phyloP scores from a whole-genome alignment of 2,329 filamentous ascomycete genomes.

The Ceratocystis lukuohia region DNA sequence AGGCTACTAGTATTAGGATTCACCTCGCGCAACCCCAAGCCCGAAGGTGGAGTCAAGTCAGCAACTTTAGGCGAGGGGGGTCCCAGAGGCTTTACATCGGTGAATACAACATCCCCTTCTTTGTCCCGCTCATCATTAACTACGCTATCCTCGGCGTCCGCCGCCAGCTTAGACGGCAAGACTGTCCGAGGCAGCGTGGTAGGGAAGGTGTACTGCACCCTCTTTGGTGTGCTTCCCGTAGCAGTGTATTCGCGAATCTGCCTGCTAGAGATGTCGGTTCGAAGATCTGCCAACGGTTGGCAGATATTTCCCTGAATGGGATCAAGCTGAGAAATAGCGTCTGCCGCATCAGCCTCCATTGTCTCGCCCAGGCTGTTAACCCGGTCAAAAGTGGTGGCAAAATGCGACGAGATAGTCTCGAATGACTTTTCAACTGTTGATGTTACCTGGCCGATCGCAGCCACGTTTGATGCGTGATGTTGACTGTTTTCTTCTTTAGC shows the following conservation, averaged over 20 bases:
- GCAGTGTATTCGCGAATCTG: constrained; percentile 65
- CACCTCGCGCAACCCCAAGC: constrained; percentile 40
- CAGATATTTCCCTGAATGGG: constrained; percentile 48
- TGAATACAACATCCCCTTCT: constrained; percentile 31
- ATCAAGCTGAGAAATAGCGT: constrained; percentile 46
- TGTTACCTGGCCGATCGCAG: constrained; percentile 53
- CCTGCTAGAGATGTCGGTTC: constrained; percentile 51
- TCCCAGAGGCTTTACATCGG: constrained; percentile 26
- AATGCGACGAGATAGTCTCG: constrained; percentile 54
- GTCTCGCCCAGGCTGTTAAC: constrained; percentile 56
- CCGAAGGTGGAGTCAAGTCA: constrained; percentile 23
- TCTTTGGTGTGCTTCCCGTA: constrained; percentile 77
- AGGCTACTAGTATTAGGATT: constrained; percentile 32
- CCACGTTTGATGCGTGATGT: constrained; percentile 57
- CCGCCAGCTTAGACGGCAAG: constrained; percentile 33
- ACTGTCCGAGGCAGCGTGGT: constrained; percentile 62
- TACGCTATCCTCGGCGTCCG: constrained; percentile 26
- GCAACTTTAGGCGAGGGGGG: neutral
- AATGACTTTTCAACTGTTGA: constrained; percentile 57
- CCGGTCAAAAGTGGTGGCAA: constrained; percentile 53
- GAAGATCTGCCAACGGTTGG: constrained; percentile 57
- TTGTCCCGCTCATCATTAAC: constrained; percentile 26
- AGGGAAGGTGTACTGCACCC: constrained; percentile 68
- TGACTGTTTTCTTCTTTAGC: constrained; percentile 67
- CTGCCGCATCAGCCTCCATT: constrained; percentile 46